Conservation (phyloP, 345 rosid species). For the Populus deltoides region DNA sequence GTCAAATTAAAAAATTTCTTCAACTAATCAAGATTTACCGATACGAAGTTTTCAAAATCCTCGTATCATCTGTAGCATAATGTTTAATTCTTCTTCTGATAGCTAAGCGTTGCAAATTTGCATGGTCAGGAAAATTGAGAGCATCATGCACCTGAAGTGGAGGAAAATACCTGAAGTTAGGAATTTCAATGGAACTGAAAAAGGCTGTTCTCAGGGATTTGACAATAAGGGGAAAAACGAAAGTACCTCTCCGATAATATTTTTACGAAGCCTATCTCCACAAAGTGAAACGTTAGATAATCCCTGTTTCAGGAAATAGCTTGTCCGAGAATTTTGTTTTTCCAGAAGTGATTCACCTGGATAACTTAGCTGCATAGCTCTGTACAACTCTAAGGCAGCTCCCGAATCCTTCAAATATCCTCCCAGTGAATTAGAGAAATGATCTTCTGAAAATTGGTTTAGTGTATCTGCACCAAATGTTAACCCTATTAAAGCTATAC, state of each 20-base stretch:
- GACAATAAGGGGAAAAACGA: background rate
- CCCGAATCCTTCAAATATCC: constrained; percentile 52
- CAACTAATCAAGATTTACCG: constrained; percentile 35
- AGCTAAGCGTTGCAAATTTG: constrained; percentile 53
- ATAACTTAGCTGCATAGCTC: constrained; percentile 52
- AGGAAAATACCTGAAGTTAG: background rate
- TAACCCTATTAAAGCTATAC: background rate
- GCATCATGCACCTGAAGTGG: constrained; percentile 63
- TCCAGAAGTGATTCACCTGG: constrained; percentile 52
- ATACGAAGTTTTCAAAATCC: constrained; percentile 56
- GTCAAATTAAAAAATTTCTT: background rate
- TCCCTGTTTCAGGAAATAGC: constrained; percentile 44
- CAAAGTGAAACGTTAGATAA: constrained; percentile 33
- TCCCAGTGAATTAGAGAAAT: constrained; percentile 47
- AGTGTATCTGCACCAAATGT: constrained; percentile 49
- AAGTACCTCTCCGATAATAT: constrained; percentile 45
- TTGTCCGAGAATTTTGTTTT: constrained; percentile 53
- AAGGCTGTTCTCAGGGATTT: background rate
- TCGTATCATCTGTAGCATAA: constrained; percentile 32
- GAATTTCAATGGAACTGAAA: background rate
- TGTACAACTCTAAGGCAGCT: constrained; percentile 63
- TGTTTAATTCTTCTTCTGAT: constrained; percentile 59
- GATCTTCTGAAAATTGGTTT: constrained; percentile 43
- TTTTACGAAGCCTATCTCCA: constrained; percentile 26
- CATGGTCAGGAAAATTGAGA: constrained; percentile 48